phyloP scores from a whole-genome alignment of 2,329 filamentous ascomycete genomes.

The Hirsutella rhossiliensis region DNA sequence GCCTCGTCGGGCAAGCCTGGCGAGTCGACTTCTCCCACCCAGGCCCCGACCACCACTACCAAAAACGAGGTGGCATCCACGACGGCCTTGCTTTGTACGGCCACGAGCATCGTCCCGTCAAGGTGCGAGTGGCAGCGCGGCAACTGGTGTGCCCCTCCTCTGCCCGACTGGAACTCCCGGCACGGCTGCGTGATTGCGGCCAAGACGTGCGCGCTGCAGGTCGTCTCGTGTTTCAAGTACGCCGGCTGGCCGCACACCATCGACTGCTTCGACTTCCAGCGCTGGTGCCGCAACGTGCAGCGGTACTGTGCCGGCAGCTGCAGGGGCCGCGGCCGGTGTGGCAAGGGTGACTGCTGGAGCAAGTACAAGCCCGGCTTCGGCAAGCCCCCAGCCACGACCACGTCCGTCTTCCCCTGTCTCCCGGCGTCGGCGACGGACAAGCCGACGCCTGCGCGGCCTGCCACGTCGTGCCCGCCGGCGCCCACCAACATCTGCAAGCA shows the following conservation, averaged over 20 bases:
- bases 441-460: conserved; percentile 15
- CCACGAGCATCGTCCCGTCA: conserved; percentile 30
- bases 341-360: conserved; percentile 30
- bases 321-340: conserved; percentile 16
- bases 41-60: conserved; percentile 7
- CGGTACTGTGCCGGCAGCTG: conserved; percentile 30
- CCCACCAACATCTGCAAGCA: conserved; percentile 41
- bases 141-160: conserved; percentile 37
- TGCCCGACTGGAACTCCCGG: conserved; percentile 34
- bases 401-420: conserved; percentile 20
- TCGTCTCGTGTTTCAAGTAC: conserved; percentile 36
- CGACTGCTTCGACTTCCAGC: conserved; percentile 36
- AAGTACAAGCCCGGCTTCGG: conserved; percentile 26
- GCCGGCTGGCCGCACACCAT: conserved; percentile 37
- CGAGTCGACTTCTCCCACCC: background rate
- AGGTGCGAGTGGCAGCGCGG: conserved; percentile 43
- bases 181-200: conserved; percentile 27
- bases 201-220: conserved; percentile 33
- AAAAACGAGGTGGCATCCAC: conserved; percentile 10
- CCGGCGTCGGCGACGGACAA: conserved; percentile 12
- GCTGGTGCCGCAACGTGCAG: conserved; percentile 35
- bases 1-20: conserved; percentile 5
- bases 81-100: conserved; percentile 31
- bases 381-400: conserved; percentile 20
- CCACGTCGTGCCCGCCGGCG: conserved; percentile 27